phyloP scores from a whole-genome alignment of 768 basidiomycete genomes.

The Rhizopogon sp. region DNA sequence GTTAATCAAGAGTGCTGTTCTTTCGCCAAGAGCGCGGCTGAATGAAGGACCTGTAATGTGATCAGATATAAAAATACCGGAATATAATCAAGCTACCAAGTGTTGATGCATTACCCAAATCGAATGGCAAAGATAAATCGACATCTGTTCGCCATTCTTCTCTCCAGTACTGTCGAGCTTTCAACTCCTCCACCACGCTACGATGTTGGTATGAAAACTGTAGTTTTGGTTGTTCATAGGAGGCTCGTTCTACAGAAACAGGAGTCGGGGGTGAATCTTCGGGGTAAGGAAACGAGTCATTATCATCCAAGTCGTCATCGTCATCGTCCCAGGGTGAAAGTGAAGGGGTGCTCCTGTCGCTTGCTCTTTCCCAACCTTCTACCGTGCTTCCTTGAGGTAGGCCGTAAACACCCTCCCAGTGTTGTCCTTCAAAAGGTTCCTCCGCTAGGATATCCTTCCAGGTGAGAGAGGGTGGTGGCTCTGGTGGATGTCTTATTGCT shows the following conservation, averaged over 20 bases:
- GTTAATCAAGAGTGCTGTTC: conserved; percentile 32
- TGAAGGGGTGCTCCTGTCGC: conserved; percentile 59
- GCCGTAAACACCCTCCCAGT: conserved; percentile 75
- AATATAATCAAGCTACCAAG: conserved; percentile 41
- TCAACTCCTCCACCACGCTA: conserved; percentile 58
- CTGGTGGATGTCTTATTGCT: conserved; percentile 37
- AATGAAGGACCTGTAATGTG: conserved; percentile 39
- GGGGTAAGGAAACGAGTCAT: conserved; percentile 8
- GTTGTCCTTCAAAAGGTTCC: conserved; percentile 82
- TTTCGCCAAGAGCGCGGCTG: conserved; percentile 34
- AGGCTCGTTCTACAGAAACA: conserved; percentile 1
- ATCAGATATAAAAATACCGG: not conserved
- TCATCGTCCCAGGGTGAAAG: conserved; percentile 62
- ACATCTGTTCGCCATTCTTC: conserved; percentile 54
- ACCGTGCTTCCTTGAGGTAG: conserved; percentile 43
- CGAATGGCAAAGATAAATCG: conserved; percentile 40
- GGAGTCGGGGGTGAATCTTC: not conserved
- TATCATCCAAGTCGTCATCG: conserved; percentile 31
- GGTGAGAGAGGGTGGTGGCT: conserved; percentile 41
- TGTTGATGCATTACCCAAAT: conserved; percentile 68
- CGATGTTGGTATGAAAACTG: conserved; percentile 33
- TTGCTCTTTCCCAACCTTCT: conserved; percentile 39
- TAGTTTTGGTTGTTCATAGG: conserved; percentile 23
- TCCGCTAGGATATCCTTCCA: conserved; percentile 80
- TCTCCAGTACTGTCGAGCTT: conserved; percentile 69